Evolutionary conservation across 2,329 filamentous ascomycete species (phyloP), one percentile per base, ranked within the genome.

Genomic region (Ascochyta fabae): DNA sequence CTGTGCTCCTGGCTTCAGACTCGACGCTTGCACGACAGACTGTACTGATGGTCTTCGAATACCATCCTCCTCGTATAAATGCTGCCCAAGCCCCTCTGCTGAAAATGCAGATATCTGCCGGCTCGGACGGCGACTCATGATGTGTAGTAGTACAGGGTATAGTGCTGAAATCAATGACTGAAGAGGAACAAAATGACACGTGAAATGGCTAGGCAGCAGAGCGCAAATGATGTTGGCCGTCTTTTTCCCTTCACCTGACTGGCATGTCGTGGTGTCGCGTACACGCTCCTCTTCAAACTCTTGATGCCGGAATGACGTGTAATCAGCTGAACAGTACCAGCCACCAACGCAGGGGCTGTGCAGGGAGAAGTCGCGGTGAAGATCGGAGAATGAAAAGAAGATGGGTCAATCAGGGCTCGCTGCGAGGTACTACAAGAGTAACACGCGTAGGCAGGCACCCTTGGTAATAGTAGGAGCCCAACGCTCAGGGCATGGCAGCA

Each of bases 1-100:
- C 64, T 76, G 71, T 57, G 74, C 73, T 70, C 71, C 69, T 56
- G 74, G 72, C 45, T 74, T 71, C 48, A 75, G 64, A 41, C 70
- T 66, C 39, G 73, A 71, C 42, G 72, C 53, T 47, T 56, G 53
- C 38, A 56, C 53, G 42, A 56, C 42, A 7, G 53, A 56, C 29
- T 56, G 47, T n/a, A 56, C 53, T n/a, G 53, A 56, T 62, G 58
- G 62, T 66, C 40, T 68, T 63, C 44, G 61, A 59, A 23, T 31
- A 12, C 44, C 54, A 41, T 57, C 43, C 6, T 35, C 48, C 15
- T 44, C 40, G 24, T 40, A 48, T 8, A 52, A 41, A 8, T 48
- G 47, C 42, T 51, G 62, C 63, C 39, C 39, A 55, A 56, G 50
- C n/a, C 48, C 50, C 31, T 49, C 50, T 26, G 49, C 49, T 27